Evolutionary conservation across 2,329 filamentous ascomycete genomes (phyloP).

Genomic region (Fonsecaea monophora): DNA sequence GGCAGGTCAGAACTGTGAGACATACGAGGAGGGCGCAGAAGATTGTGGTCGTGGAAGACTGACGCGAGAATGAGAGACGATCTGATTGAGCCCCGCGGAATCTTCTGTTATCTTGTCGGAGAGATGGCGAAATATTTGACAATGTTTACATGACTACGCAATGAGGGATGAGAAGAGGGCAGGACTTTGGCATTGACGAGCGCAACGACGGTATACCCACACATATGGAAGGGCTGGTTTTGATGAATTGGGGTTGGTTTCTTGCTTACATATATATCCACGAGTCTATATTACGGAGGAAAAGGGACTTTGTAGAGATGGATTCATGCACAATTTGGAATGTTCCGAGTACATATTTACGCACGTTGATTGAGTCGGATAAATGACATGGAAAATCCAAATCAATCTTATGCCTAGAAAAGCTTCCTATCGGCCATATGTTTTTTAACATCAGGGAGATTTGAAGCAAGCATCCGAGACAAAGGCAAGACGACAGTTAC

Average conservation of each 20-base stretch:
- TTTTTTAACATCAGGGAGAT: too few relatives aligned
- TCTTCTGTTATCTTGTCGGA: neutral
- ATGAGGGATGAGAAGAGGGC: neutral
- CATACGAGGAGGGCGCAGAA: conserved; percentile 60
- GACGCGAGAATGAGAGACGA: neutral
- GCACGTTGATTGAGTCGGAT: too few relatives aligned
- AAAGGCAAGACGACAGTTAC: too few relatives aligned
- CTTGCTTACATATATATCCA: neutral
- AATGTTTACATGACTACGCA: neutral
- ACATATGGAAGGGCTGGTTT: neutral
- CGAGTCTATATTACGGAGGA: too few relatives aligned
- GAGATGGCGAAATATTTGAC: too few relatives aligned
- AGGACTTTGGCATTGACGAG: neutral
- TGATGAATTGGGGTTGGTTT: neutral
- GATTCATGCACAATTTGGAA: too few relatives aligned
- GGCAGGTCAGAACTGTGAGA: conserved; percentile 64
- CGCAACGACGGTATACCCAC: neutral
- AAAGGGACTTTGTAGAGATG: too few relatives aligned
- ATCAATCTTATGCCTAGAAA: neutral
- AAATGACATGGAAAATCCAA: too few relatives aligned
- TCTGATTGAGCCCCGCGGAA: neutral
- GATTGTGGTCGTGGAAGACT: conserved; percentile 46
- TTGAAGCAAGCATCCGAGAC: too few relatives aligned
- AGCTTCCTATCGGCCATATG: too few relatives aligned
- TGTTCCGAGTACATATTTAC: too few relatives aligned